These are phyloP conservation scores for Aspergillus pseudoviridinutans DNA, from an alignment of 2,329 filamentous ascomycete genomes.

Conservation along the genomic window DNA sequence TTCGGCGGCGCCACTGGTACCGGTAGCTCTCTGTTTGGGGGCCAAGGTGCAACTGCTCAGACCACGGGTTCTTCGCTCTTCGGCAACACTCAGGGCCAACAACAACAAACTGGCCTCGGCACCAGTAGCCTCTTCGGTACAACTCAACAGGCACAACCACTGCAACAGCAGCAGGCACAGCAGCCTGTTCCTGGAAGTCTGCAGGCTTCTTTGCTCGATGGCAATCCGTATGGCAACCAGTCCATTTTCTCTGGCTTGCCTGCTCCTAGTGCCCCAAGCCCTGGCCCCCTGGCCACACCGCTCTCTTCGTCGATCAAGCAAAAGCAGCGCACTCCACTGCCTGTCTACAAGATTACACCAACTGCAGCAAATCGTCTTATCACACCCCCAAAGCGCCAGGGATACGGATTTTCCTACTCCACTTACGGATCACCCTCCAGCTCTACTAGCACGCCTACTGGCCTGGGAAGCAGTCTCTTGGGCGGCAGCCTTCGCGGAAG, in stretches of 20 bases:
- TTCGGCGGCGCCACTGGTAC: conserved; percentile 46
- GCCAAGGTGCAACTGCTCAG: conserved; percentile 22
- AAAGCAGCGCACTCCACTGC: conserved; percentile 74
- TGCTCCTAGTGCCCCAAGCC: conserved; percentile 61
- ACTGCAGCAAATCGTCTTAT: conserved; percentile 72
- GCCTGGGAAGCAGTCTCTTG: conserved; percentile 62
- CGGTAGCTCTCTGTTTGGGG: conserved; percentile 47
- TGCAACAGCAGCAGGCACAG: conserved; percentile 45
- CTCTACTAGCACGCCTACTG: conserved; percentile 64
- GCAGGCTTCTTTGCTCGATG: conserved; percentile 74
- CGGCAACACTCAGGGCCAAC: conserved; percentile 42
- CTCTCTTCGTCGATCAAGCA: conserved; percentile 71
- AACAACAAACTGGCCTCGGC: conserved; percentile 29
- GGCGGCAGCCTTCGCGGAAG: conserved; percentile 36
- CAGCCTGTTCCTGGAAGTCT: conserved; percentile 48
- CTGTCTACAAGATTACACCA: conserved; percentile 83
- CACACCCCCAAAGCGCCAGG: conserved; percentile 75
- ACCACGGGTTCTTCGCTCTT: conserved; percentile 54
- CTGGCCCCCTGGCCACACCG: conserved; percentile 88
- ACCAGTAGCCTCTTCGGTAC: conserved; percentile 52
- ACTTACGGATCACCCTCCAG: conserved; percentile 80
- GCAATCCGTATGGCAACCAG: conserved; percentile 85
- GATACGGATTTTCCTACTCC: conserved; percentile 90
- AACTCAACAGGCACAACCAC: conserved; percentile 51
- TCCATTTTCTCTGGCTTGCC: conserved; percentile 75